Evolutionary conservation across 1,284 basidiomycete genomes (phyloP), one percentile per base, ranked within the genome.

Genomic region (Pterulicium gracile): DNA sequence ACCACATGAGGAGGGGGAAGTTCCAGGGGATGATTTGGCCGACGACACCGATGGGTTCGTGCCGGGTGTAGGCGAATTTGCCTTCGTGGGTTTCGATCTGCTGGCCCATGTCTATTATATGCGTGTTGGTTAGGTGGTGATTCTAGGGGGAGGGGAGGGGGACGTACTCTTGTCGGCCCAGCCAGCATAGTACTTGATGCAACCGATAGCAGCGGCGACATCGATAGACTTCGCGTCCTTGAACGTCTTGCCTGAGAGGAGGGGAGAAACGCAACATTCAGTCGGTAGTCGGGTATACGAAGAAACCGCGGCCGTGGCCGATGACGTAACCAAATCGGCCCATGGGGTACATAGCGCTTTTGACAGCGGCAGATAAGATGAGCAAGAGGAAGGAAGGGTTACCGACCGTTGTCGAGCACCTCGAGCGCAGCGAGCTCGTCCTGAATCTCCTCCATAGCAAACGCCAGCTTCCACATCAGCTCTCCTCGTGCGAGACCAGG

Each of bases 41-140:
- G 19, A 81, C 77, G 49, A 97, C 92, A 55, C 94, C 95, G 55
- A 96, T 84, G 14, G 95, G 93, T 65, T 98, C 94, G 62, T 96
- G 90, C 22, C 82, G 75, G 14, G 88, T 88, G 67, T 89, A 93
- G 3, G 71, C 73, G 48, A 92, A 68, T 63, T 88, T 90, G 46
- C 58, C 64, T 56, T 86, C 75, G 51, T 72, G 67, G 39, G 82
- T 86, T 77, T 76, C 36, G 3, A 13, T 22, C 20, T 3, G 0
- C 20, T 43, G 19, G 18, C 42, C 42, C 7, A 4, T 21, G 20
- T 39, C 36, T 39, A 17, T 5, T 7, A 17, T 42, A 44, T 13
- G 41, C 20, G 18, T 53, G 17, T n/a, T 24, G 14, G 17, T 24
- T 7, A 41, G 43, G 40, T 2, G 14, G 21, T 45, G 4, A 41